Evolutionary conservation across 306 rosid species (phyloP).

Genomic region (Malus fusca): DNA sequence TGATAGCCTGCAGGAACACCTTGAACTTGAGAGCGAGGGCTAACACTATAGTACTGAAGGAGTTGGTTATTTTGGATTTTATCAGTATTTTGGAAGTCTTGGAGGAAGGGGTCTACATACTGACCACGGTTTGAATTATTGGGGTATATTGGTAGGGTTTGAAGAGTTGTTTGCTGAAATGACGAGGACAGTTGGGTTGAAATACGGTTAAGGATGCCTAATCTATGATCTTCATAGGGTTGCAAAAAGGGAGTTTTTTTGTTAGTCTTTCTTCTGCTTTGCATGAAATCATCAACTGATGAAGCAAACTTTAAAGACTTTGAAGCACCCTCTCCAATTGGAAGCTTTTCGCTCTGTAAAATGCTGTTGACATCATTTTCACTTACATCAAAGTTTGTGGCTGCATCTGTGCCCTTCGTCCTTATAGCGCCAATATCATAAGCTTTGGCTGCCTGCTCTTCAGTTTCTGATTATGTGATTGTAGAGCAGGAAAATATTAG

Average conservation of each 20-base stretch:
- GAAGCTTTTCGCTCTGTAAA: slow-evolving; percentile 2
- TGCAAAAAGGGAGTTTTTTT: background rate
- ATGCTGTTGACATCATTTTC: slow-evolving; percentile 14
- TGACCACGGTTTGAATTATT: background rate
- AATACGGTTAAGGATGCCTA: background rate
- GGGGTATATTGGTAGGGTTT: background rate
- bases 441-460: slow-evolving; percentile 27
- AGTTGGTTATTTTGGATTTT: background rate
- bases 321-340: slow-evolving; percentile 18
- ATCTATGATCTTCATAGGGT: background rate
- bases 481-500: too few relatives aligned
- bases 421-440: slow-evolving; percentile 27
- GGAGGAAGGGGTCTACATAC: background rate
- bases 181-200: background rate
- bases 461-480: slow-evolving; percentile 4
- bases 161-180: background rate
- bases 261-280: background rate
- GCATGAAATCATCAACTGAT: slow-evolving; percentile 4
- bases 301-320: background rate
- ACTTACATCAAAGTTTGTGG: slow-evolving; percentile 15
- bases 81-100: background rate
- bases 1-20: too few relatives aligned
- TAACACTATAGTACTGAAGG: background rate
- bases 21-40: background rate
- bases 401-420: background rate